Base-by-base conservation (phyloP, 306 rosid genomes). In the Nissolia schottii region DNA sequence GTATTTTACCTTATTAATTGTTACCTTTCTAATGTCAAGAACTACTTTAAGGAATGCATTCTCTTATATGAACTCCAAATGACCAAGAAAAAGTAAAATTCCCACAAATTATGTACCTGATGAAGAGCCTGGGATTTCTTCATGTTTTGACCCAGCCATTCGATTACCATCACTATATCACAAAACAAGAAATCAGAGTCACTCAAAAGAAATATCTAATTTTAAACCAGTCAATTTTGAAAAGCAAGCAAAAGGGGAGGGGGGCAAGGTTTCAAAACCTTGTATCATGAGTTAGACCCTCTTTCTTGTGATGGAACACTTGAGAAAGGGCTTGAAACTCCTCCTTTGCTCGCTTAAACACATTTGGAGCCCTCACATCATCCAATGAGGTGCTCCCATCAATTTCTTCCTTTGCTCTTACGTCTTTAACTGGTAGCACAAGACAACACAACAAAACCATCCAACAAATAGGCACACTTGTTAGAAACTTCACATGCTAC, bases 331-430 rank as follows among this genome's bases (percentile, higher is more conserved):
- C 93, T 74, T 84, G 77, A 51, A 87, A 57, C 84, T 87, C 96
- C 80, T 87, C 93, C 70, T 84, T 90, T 11, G 84, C 87, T 76
- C 91, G 7, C 68, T 90, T 84, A 74, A 90, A 84, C 79, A 90
- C 62, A 77, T 87, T 87, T 28, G 96, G 93, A 57, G 91, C 89
- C 69, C 37, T 84, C 31, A 90, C 88, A 48, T 74, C 88, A 32
- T 87, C 73, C 45, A 84, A 2, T 14, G 86, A 70, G 2, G 84
- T 81, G 14, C 77, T 80, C 62, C 68, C 79, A 0, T 84, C 75
- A 2, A 78, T 57, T 62, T 87, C 87, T 71, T 89, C 84, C 70
- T 86, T 84, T 40, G 82, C 87, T 74, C 64, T 86, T 22, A 65
- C 87, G 4, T 79, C 83, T 64, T 53, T 20, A 76, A 38, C 83